A percentile compares a stretch with the other conserved stretches of the same genome.
Evolutionary conservation across 2,329 filamentous ascomycete species (phyloP).

Genomic region (Colletotrichum australisinense): DNA sequence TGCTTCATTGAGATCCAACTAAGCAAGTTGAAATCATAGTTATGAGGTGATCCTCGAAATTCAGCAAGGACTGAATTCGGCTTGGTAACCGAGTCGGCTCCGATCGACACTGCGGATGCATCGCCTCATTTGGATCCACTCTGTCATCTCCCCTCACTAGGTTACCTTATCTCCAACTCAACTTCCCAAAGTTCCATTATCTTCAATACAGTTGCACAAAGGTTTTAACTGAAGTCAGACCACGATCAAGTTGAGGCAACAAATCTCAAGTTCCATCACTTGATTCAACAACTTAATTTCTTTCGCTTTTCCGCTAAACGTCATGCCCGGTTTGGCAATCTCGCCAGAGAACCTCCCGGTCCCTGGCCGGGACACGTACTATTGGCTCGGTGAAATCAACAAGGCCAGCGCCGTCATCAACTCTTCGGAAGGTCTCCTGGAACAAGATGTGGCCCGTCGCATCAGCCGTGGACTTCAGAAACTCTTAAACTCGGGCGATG

Average conservation of each 20-base stretch:
- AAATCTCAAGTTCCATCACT: too few relatives aligned
- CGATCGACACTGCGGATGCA: slow-evolving; percentile 11
- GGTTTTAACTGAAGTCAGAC: neutral
- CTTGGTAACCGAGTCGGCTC: slow-evolving; percentile 28
- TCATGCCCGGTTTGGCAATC: slow-evolving; percentile 7
- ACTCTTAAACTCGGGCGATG: slow-evolving; percentile 13
- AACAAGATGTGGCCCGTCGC: neutral
- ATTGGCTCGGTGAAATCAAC: slow-evolving; percentile 32
- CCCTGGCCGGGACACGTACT: slow-evolving; percentile 25
- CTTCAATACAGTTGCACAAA: too few relatives aligned
- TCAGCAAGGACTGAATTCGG: neutral
- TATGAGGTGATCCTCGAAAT: neutral
- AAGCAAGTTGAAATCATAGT: neutral
- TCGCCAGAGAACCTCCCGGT: slow-evolving; percentile 16
- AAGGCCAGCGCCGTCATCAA: slow-evolving; percentile 33
- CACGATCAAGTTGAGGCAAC: neutral
- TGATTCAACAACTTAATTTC: too few relatives aligned
- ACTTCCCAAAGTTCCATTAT: neutral
- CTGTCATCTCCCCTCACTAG: slow-evolving; percentile 5
- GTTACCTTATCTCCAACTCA: slow-evolving; percentile 19
- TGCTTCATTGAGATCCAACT: neutral
- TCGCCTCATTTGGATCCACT: slow-evolving; percentile 19
- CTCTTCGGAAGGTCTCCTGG: slow-evolving; percentile 23
- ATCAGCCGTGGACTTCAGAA: slow-evolving; percentile 17
- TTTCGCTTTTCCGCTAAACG: too few relatives aligned